These are phyloP conservation scores for Knoxia roxburghii DNA, from an alignment of 257 asterid genomes.

Conservation along the genomic window DNA sequence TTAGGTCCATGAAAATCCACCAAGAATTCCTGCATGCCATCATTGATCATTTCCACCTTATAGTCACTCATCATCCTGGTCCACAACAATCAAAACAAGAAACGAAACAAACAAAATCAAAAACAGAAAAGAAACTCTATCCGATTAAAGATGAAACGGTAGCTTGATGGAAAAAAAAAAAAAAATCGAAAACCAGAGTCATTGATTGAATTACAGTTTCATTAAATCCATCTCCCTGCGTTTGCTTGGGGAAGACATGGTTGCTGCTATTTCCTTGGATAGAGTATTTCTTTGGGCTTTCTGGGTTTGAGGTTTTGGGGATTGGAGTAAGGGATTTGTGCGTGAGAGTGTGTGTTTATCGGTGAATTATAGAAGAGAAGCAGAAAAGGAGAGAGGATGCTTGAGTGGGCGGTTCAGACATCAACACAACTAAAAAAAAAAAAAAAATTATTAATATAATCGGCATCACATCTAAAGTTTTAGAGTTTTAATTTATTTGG, in stretches of 20 bases:
- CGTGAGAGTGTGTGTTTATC: not conserved
- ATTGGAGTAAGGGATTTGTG: conserved; percentile 13
- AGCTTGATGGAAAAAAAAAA: not conserved
- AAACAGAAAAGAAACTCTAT: not conserved
- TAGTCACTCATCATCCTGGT: conserved; percentile 91
- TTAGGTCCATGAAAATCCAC: conserved; percentile 90
- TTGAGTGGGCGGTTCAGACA: not conserved
- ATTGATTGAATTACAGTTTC: conserved; percentile 61
- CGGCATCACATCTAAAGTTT: no score
- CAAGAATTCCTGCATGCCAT: conserved; percentile 74
- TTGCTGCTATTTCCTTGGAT: conserved; percentile 2
- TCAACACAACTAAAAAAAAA: no score
- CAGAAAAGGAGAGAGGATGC: not conserved
- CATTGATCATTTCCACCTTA: conserved; percentile 92
- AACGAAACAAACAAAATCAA: not conserved
- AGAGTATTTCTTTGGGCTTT: not conserved
- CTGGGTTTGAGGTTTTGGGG: conserved; percentile 8
- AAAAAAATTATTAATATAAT: no score
- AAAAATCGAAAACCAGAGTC: not conserved
- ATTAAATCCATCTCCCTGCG: conserved; percentile 93
- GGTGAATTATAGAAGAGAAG: not conserved
- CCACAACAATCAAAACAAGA: conserved; percentile 21
- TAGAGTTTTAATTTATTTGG: no score
- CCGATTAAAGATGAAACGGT: not conserved
- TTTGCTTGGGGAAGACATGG: conserved; percentile 88